Conservation (phyloP, 441 rosid genomes). For the Dalechampia spathulata region DNA sequence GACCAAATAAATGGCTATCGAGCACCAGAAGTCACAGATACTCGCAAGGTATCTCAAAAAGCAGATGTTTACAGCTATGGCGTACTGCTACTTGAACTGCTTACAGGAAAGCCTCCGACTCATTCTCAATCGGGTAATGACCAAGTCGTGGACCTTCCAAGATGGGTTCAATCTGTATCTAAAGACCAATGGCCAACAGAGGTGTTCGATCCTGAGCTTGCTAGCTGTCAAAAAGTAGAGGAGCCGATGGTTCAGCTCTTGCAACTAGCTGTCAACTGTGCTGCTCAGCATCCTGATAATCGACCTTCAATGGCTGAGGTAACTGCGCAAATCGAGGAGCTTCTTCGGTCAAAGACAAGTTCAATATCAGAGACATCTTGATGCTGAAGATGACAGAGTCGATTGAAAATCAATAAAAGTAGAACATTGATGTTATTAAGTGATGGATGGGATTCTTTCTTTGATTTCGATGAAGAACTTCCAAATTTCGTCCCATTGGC, state of each 20-base stretch:
- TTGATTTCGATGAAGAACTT: too few species aligned
- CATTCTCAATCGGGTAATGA: constrained; percentile 62
- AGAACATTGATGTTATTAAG: too few species aligned
- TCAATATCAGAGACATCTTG: too few species aligned
- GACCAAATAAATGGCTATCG: constrained; percentile 67
- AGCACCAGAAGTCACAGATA: constrained; percentile 84
- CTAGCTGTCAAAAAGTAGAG: constrained; percentile 47
- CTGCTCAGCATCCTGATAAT: constrained; percentile 66
- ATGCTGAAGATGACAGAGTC: too few species aligned
- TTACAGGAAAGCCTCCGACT: constrained; percentile 80
- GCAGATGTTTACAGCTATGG: constrained; percentile 93
- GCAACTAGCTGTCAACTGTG: constrained; percentile 68
- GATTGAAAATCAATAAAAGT: too few species aligned
- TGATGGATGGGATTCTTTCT: too few species aligned
- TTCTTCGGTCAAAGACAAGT: too few species aligned
- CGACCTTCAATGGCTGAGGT: constrained; percentile 67
- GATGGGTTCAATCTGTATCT: constrained; percentile 88
- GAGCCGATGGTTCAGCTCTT: constrained; percentile 66
- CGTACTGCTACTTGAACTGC: constrained; percentile 66
- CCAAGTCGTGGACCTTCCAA: constrained; percentile 75
- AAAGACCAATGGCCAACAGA: too few species aligned
- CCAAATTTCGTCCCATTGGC: too few species aligned
- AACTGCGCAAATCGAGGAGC: constrained; percentile 42
- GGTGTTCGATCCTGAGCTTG: constrained; percentile 74
- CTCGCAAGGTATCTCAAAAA: constrained; percentile 66